Conservation (phyloP, 257 asterid species). For the Solanum megistacrolobum region DNA sequence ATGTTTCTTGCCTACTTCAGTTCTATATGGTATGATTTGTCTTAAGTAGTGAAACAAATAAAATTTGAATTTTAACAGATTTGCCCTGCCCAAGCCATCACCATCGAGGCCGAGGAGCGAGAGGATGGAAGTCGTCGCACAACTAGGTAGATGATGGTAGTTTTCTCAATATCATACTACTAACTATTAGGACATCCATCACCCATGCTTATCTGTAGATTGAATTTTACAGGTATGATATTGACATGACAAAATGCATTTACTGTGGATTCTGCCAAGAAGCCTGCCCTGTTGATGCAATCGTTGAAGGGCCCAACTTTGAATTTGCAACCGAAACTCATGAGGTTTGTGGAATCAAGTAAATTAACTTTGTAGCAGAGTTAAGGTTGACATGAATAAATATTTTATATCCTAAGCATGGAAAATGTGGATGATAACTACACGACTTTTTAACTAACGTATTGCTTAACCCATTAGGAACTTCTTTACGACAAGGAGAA, state of each 20-base stretch:
- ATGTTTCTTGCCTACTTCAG: neutral
- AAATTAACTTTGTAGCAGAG: neutral
- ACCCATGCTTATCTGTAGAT: neutral
- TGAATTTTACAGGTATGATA: conserved; percentile 56
- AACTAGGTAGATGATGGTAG: conserved; percentile 41
- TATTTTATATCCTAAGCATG: neutral
- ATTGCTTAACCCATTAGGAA: conserved; percentile 33
- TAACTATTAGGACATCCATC: neutral
- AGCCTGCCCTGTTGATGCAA: conserved; percentile 97
- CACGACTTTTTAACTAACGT: neutral
- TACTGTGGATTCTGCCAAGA: conserved; percentile 98
- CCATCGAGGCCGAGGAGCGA: conserved; percentile 92
- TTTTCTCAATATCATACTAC: neutral
- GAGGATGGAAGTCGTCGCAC: conserved; percentile 98
- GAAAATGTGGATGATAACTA: neutral
- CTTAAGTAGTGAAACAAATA: neutral
- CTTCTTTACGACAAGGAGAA: conserved; percentile 94
- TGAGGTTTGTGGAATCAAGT: conserved; percentile 41
- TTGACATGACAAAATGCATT: conserved; percentile 94
- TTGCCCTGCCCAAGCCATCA: conserved; percentile 95
- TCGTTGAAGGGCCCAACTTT: conserved; percentile 94
- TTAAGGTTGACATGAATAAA: neutral
- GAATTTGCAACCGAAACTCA: conserved; percentile 94
- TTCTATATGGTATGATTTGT: neutral
- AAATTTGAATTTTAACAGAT: conserved; percentile 25